These are phyloP conservation scores for Sporisorium sorghi DNA, from an alignment of 1,284 basidiomycete genomes.

Conservation along the genomic window DNA sequence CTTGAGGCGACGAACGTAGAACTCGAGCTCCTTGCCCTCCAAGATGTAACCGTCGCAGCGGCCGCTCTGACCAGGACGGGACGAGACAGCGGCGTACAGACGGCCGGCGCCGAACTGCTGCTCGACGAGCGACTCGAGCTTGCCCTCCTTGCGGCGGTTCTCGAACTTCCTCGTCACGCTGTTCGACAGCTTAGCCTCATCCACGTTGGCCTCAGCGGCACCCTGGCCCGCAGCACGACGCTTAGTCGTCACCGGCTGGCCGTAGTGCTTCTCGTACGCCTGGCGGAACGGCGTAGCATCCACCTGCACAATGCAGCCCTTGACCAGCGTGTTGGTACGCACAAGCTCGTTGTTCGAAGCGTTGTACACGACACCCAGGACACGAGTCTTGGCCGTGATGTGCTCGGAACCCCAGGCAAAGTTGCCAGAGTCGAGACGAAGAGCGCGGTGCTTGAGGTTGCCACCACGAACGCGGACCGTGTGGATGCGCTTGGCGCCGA, in stretches of 20 bases:
- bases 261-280: constrained; percentile 70
- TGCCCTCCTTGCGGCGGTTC: constrained; percentile 61
- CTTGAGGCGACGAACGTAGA: constrained; percentile 67
- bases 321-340: constrained; percentile 69
- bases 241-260: constrained; percentile 68
- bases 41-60: constrained; percentile 69
- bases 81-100: constrained; percentile 67
- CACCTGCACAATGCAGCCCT: constrained; percentile 68
- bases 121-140: constrained; percentile 68
- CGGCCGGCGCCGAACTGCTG: constrained; percentile 69
- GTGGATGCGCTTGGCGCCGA: constrained; percentile 69
- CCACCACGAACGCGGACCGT: constrained; percentile 68
- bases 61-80: constrained; percentile 67
- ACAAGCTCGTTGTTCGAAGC: constrained; percentile 70
- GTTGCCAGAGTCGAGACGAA: constrained; percentile 69
- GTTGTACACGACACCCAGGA: constrained; percentile 69
- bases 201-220: constrained; percentile 55
- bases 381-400: constrained; percentile 69
- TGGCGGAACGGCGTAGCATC: constrained; percentile 69
- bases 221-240: constrained; percentile 63
- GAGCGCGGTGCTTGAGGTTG: constrained; percentile 69
- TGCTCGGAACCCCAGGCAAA: constrained; percentile 69
- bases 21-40: constrained; percentile 68
- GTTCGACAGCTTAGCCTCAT: constrained; percentile 62
- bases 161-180: constrained; percentile 62